Evolutionary conservation across 345 rosid genomes (phyloP).

Genomic region (Eucalyptus caleyi): DNA sequence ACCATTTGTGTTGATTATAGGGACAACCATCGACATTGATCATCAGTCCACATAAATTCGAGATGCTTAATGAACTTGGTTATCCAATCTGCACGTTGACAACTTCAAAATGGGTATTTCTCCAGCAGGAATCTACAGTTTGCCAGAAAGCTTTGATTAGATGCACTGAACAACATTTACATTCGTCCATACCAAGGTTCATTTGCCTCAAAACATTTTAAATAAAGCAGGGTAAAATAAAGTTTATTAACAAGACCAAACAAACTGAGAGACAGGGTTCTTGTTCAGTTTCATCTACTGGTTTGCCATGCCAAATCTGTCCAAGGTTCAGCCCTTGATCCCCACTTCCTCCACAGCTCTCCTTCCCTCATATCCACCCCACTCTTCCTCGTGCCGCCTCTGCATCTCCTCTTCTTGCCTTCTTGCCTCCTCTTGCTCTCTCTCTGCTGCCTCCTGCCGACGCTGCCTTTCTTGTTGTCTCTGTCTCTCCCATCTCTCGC

Average conservation of each 20-base stretch:
- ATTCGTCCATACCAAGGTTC: not conserved
- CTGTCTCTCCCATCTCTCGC: not conserved
- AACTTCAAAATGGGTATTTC: not conserved
- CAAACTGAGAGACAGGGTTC: not conserved
- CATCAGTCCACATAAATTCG: not conserved
- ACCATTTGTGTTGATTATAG: not conserved
- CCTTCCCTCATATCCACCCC: not conserved
- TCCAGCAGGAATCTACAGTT: not conserved
- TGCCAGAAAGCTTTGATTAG: not conserved
- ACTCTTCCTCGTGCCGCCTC: not conserved
- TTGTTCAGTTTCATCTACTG: not conserved
- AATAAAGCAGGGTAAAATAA: not conserved
- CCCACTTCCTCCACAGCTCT: not conserved
- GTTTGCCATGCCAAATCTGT: not conserved
- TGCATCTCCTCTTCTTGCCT: not conserved
- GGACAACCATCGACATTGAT: not conserved
- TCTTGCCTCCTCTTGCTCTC: not conserved
- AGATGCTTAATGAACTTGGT: not conserved
- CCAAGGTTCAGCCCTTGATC: not conserved
- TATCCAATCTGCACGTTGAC: not conserved
- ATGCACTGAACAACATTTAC: not conserved
- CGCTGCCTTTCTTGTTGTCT: not conserved
- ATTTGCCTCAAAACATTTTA: not conserved
- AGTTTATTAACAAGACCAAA: not conserved
- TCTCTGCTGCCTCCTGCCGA: not conserved